A percentile compares a stretch with the other conserved stretches of the same genome.
phyloP scores from a whole-genome alignment of 257 asterid species.

The Asclepias syriaca region DNA sequence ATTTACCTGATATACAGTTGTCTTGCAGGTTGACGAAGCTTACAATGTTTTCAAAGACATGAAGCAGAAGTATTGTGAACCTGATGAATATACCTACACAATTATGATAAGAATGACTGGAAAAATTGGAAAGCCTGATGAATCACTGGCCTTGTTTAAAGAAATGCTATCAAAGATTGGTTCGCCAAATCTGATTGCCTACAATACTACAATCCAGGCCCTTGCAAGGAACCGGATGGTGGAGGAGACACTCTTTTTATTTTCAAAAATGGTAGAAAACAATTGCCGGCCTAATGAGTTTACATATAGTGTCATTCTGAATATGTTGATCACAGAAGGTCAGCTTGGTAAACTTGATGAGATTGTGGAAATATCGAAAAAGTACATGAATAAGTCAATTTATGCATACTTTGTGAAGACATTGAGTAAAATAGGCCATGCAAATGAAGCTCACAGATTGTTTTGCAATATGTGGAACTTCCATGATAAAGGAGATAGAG shows the following conservation, averaged over 20 bases:
- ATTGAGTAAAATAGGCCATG: constrained; percentile 72
- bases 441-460: constrained; percentile 85
- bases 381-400: constrained; percentile 80
- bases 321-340: constrained; percentile 61
- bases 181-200: constrained; percentile 70
- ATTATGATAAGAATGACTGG: constrained; percentile 79
- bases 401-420: constrained; percentile 74
- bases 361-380: constrained; percentile 59
- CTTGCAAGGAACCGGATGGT: constrained; percentile 57
- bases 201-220: constrained; percentile 80
- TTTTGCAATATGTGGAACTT: constrained; percentile 91
- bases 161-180: constrained; percentile 77
- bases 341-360: constrained; percentile 84
- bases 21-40: constrained; percentile 76
- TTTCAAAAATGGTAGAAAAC: constrained; percentile 79
- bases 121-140: constrained; percentile 54
- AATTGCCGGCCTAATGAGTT: constrained; percentile 89
- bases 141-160: constrained; percentile 60
- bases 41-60: constrained; percentile 63
- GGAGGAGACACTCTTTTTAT: constrained; percentile 54
- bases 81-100: constrained; percentile 83
- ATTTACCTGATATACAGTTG: constrained; percentile 64
- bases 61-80: constrained; percentile 73
- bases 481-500: constrained; percentile 85
- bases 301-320: constrained; percentile 67